phyloP scores from a whole-genome alignment of 192 early-diverging fungal genomes.

The Coemansia sp. region DNA sequence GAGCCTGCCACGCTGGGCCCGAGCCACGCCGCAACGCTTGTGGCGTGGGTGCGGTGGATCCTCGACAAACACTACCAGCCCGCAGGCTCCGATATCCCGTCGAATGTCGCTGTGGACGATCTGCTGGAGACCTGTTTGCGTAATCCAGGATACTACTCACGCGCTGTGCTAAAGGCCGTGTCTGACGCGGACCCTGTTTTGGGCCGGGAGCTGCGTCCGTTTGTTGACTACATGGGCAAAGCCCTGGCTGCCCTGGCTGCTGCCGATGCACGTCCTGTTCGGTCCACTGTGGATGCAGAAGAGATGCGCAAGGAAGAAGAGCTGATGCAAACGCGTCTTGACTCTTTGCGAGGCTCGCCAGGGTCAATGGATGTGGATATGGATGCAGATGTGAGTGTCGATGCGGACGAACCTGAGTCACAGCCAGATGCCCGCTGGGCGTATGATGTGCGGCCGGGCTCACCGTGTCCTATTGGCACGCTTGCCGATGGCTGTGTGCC shows the following conservation, averaged over 20 bases:
- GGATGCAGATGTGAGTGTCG: too few species aligned
- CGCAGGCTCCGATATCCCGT: neutral
- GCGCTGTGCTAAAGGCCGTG: conserved; percentile 37
- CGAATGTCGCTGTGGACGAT: conserved; percentile 31
- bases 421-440: too few species aligned
- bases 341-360: neutral
- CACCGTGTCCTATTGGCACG: too few species aligned
- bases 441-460: too few species aligned
- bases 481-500: too few species aligned
- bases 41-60: conserved; percentile 60
- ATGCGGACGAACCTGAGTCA: too few species aligned
- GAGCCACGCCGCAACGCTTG: conserved; percentile 58
- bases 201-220: conserved; percentile 40
- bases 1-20: conserved; percentile 27
- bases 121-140: conserved; percentile 62
- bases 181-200: conserved; percentile 28
- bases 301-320: conserved; percentile 37
- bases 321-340: conserved; percentile 29
- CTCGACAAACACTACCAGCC: conserved; percentile 30
- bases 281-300: neutral
- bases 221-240: conserved; percentile 54
- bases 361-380: too few species aligned
- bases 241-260: conserved; percentile 46
- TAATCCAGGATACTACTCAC: conserved; percentile 58
- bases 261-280: conserved; percentile 17